A percentile compares a stretch with the other conserved stretches of the same genome.
Conservation (phyloP, 2,329 filamentous ascomycete species). For the Talaromyces sp. region DNA sequence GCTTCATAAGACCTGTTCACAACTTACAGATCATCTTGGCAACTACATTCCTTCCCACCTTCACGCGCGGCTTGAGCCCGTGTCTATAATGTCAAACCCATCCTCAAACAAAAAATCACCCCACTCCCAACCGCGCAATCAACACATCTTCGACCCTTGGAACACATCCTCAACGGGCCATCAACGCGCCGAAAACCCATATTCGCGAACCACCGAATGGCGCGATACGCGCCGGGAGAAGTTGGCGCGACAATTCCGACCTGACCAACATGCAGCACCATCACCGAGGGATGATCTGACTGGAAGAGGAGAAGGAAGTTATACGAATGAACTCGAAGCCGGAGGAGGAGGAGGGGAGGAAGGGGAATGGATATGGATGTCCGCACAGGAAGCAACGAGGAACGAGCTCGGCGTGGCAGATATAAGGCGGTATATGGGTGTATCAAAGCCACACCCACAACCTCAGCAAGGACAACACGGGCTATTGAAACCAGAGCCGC, state of each 20-base stretch:
- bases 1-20: not conserved
- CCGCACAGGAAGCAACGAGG: constrained; percentile 26
- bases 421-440: constrained; percentile 48
- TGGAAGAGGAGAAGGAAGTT: constrained; percentile 50
- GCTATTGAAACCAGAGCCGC: not conserved
- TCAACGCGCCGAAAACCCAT: constrained; percentile 67
- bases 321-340: no score
- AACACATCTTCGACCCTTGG: constrained; percentile 39
- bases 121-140: not conserved
- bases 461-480: not conserved
- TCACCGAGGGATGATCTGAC: not conserved
- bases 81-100: not conserved
- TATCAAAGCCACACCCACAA: constrained; percentile 34
- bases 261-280: constrained; percentile 42
- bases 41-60: no score
- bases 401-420: constrained; percentile 33
- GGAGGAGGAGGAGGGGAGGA: constrained; percentile 45
- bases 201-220: constrained; percentile 65
- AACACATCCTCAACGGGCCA: constrained; percentile 75
- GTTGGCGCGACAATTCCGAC: constrained; percentile 66
- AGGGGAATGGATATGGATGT: constrained; percentile 52
- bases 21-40: not conserved
- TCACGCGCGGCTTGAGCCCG: not conserved
- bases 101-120: not conserved
- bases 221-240: constrained; percentile 67